Percentiles rank a stretch among this genome's conserved stretches.
These are phyloP conservation scores for Penicillium verrucosum DNA, from an alignment of 2,329 filamentous ascomycete species.

Conservation along the genomic window DNA sequence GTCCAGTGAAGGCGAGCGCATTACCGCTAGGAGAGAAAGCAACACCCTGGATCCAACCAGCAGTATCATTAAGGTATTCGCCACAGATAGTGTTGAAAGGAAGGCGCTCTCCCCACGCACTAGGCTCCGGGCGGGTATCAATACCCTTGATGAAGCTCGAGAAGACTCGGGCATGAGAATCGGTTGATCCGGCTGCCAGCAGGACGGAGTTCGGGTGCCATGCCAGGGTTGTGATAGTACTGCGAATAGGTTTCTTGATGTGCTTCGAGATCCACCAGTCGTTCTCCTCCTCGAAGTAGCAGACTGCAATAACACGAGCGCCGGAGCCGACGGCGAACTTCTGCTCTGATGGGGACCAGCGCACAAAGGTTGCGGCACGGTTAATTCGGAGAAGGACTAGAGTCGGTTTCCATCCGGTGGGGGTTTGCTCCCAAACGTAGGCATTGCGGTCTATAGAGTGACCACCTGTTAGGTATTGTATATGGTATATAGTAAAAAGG, in stretches of 20 bases:
- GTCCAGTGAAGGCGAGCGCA: conserved; percentile 88
- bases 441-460: conserved; percentile 77
- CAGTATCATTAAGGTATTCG: conserved; percentile 92
- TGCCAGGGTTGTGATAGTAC: conserved; percentile 88
- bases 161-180: conserved; percentile 92
- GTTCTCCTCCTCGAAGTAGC: conserved; percentile 99
- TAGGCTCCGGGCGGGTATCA: conserved; percentile 78
- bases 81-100: conserved; percentile 99
- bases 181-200: conserved; percentile 90
- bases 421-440: conserved; percentile 95
- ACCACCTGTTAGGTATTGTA: background rate
- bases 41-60: conserved; percentile 93
- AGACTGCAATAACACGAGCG: conserved; percentile 90
- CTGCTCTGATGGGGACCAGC: conserved; percentile 93
- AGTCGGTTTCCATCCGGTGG: conserved; percentile 90
- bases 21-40: conserved; percentile 90
- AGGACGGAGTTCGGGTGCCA: conserved; percentile 99
- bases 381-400: conserved; percentile 96
- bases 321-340: conserved; percentile 98
- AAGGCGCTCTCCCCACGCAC: conserved; percentile 88
- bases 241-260: conserved; percentile 96
- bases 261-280: conserved; percentile 99
- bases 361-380: conserved; percentile 90
- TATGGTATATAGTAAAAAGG: background rate
- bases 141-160: conserved; percentile 95